These are phyloP conservation scores for Penicillium sp. DNA, from an alignment of 2,329 filamentous ascomycete species.

Conservation along the genomic window DNA sequence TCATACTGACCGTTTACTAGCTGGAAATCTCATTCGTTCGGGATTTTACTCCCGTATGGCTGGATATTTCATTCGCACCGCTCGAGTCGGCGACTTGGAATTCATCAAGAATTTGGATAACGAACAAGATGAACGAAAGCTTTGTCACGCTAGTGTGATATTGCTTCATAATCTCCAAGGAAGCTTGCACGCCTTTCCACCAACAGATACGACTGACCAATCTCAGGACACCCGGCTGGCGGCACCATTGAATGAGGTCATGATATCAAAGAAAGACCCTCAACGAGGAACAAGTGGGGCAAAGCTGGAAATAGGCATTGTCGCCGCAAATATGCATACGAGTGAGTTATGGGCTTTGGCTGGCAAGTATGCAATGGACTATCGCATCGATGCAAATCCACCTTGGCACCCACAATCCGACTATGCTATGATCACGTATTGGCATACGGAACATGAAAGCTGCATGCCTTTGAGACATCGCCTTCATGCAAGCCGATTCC, in stretches of 20 bases:
- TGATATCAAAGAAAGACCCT: slow-evolving; percentile 2
- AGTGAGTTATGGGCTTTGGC: slow-evolving; percentile 53
- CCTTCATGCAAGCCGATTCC: slow-evolving; percentile 51
- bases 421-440: slow-evolving; percentile 50
- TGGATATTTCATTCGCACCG: slow-evolving; percentile 22
- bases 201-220: slow-evolving; percentile 11
- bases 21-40: slow-evolving; percentile 24
- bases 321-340: slow-evolving; percentile 45
- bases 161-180: slow-evolving; percentile 45
- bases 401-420: slow-evolving; percentile 54
- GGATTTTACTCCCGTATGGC: slow-evolving; percentile 24
- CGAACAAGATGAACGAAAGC: slow-evolving; percentile 25
- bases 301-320: slow-evolving; percentile 39
- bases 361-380: slow-evolving; percentile 47
- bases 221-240: neutral
- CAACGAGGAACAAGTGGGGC: slow-evolving; percentile 6
- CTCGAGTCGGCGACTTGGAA: slow-evolving; percentile 15
- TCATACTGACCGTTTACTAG: slow-evolving; percentile 7
- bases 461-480: slow-evolving; percentile 52
- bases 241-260: slow-evolving; percentile 4
- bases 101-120: slow-evolving; percentile 22
- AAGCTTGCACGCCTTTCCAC: slow-evolving; percentile 8
- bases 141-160: slow-evolving; percentile 39
- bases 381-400: slow-evolving; percentile 42
- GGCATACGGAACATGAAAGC: slow-evolving; percentile 54